phyloP scores from a whole-genome alignment of 164 flowering plant species.

The Dillenia turbinata region DNA sequence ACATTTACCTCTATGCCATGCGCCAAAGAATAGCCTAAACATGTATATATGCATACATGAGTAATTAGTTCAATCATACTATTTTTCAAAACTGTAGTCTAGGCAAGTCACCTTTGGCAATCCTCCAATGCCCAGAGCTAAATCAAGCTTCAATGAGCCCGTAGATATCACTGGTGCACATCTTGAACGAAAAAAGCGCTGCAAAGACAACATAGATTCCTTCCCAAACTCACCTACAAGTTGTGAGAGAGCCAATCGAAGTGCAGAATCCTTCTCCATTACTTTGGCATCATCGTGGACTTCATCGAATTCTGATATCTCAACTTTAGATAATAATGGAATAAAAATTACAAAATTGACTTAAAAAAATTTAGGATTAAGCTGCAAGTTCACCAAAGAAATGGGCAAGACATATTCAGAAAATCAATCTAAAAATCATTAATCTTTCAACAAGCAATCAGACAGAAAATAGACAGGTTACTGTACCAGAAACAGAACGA shows the following conservation, averaged over 20 bases:
- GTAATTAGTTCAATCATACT: too few relatives aligned
- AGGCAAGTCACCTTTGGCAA: constrained; percentile 62
- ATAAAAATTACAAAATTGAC: neutral
- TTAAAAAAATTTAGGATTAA: neutral
- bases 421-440: too few relatives aligned
- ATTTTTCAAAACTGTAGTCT: too few relatives aligned
- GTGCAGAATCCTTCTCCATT: constrained; percentile 54
- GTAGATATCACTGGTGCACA: constrained; percentile 61
- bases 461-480: too few relatives aligned
- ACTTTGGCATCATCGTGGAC: constrained; percentile 40
- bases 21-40: too few relatives aligned
- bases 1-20: too few relatives aligned
- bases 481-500: too few relatives aligned
- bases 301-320: constrained; percentile 48
- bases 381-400: too few relatives aligned
- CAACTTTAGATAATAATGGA: constrained; percentile 30
- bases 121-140: constrained; percentile 85
- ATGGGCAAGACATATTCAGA: too few relatives aligned
- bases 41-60: too few relatives aligned
- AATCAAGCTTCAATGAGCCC: constrained; percentile 76
- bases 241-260: constrained; percentile 55
- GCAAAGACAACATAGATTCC: constrained; percentile 71
- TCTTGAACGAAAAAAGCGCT: constrained; percentile 51
- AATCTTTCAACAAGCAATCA: too few relatives aligned
- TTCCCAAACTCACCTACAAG: constrained; percentile 59